Base-by-base conservation (phyloP, 1,139 yeast genomes). In the Blastobotrys raffinosifermentans region DNA sequence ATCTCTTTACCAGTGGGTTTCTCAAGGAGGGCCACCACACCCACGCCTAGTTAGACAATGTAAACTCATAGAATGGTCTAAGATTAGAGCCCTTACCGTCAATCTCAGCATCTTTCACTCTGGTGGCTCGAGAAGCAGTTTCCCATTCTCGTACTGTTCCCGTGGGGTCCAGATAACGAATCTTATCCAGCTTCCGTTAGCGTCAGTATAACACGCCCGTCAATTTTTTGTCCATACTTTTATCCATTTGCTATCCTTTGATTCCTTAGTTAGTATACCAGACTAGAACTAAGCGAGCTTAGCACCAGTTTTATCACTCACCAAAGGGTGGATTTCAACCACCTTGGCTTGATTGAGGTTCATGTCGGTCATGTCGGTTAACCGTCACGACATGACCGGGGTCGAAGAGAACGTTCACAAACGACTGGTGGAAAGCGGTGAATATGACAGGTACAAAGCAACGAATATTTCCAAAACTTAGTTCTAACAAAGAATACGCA, bases 71-170 rank as follows among this genome's bases (percentile, higher is more conserved):
- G 11, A 15, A 26, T 16, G 11, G 8, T 4, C 23, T 15, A 27
- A n/a, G 6, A 15, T 11, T 10, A n/a, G n/a, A 16, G 27, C 17
- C 6, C 44, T 20, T 32, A 44, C 94, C 96, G 57, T 89, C 97
- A 17, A 80, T 70, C 10, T 75, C 75, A 7, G 80, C 66, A 10
- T 79, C 78, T 21, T 64, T 69, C 4, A 80, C 77, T 44, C 95
- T 70, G 5, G 97, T 89, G 33, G 80, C 73, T 47, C 98, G 72
- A 1, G 85, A 75, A 2, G 94, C 93, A 74, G 80, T 80, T 63
- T 91, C 98, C 96, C 97, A 91, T 36, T 77, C 81, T 31, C 87
- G 65, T 5, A 57, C 70, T 35, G 46, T 47, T 20, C 58, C 58
- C 11, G 43, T 46, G 4, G 49, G 47, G 35, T 63, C 68, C 13